These are phyloP conservation scores for Annona cherimola DNA, from an alignment of 164 flowering plant genomes.

Conservation along the genomic window DNA sequence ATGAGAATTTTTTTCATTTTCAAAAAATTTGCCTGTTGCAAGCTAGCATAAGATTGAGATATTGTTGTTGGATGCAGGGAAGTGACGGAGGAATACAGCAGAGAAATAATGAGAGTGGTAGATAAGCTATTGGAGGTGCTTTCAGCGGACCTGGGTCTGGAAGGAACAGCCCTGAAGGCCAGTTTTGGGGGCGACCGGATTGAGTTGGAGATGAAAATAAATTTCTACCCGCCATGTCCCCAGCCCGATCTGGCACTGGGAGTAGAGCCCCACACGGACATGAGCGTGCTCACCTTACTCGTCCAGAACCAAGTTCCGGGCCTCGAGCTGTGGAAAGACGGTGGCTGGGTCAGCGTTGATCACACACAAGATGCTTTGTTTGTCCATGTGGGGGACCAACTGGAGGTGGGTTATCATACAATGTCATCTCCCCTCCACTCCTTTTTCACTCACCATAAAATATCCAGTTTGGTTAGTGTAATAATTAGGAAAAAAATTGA, in stretches of 20 bases:
- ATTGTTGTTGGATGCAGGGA: conserved; percentile 21
- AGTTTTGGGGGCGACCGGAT: conserved; percentile 32
- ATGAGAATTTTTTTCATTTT: no score
- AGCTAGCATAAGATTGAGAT: background rate
- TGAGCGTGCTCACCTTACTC: conserved; percentile 44
- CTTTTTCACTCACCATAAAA: background rate
- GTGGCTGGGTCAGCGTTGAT: conserved; percentile 41
- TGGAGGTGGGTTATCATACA: conserved; percentile 27
- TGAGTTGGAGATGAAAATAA: conserved; percentile 45
- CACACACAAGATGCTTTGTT: conserved; percentile 31
- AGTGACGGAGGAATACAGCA: conserved; percentile 40
- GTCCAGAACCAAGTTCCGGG: conserved; percentile 43
- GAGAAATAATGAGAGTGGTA: conserved; percentile 26
- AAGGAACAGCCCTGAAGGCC: conserved; percentile 19
- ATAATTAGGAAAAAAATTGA: no score
- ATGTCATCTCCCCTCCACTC: no score
- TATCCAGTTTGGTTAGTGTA: no score
- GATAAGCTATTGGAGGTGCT: conserved; percentile 30
- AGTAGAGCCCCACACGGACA: conserved; percentile 51
- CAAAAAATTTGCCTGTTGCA: background rate
- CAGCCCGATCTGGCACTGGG: conserved; percentile 52
- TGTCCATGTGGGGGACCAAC: conserved; percentile 46
- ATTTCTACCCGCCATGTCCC: conserved; percentile 57
- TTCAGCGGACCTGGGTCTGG: conserved; percentile 41
- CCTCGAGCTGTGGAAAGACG: conserved; percentile 43